phyloP scores from a whole-genome alignment of 495 filamentous ascomycete genomes.

The Pyrenopolyporus hunteri region DNA sequence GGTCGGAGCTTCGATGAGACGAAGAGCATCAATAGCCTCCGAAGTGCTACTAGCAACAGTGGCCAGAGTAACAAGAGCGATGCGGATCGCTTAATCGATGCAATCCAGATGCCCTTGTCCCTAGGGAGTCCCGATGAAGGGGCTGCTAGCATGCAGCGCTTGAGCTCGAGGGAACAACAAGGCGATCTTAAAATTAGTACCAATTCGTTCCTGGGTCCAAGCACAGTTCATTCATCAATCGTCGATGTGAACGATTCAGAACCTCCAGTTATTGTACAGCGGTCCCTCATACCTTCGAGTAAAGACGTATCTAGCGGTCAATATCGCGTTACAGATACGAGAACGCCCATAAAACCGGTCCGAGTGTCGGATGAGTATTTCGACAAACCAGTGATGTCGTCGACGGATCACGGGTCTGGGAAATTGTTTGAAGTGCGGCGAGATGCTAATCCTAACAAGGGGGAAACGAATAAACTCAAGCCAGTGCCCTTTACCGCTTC shows the following conservation, averaged over 20 bases:
- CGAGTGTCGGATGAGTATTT: slow-evolving; percentile 48
- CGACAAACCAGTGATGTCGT: slow-evolving; percentile 22
- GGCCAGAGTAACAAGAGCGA: slow-evolving; percentile 67
- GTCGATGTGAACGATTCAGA: not conserved
- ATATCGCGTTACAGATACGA: slow-evolving; percentile 43
- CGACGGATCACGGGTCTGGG: slow-evolving; percentile 34
- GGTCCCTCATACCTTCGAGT: not conserved
- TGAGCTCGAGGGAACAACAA: slow-evolving; percentile 32
- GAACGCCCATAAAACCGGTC: slow-evolving; percentile 48
- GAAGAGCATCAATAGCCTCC: slow-evolving; percentile 57
- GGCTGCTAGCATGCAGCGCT: slow-evolving; percentile 7
- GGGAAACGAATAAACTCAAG: not conserved
- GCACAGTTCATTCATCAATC: not conserved
- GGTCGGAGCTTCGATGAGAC: slow-evolving; percentile 50
- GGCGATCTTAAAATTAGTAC: slow-evolving; percentile 29
- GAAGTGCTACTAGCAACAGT: slow-evolving; percentile 60
- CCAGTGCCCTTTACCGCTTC: not conserved
- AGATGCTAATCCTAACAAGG: slow-evolving; percentile 9
- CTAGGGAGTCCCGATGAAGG: slow-evolving; percentile 50
- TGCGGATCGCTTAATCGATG: slow-evolving; percentile 76
- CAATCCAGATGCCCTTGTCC: slow-evolving; percentile 67
- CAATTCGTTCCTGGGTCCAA: slow-evolving; percentile 3
- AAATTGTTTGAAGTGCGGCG: slow-evolving; percentile 46
- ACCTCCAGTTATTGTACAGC: not conserved
- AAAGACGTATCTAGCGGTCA: slow-evolving; percentile 26